These are phyloP conservation scores for Heritiera fomes DNA, from an alignment of 345 rosid genomes.

Conservation along the genomic window DNA sequence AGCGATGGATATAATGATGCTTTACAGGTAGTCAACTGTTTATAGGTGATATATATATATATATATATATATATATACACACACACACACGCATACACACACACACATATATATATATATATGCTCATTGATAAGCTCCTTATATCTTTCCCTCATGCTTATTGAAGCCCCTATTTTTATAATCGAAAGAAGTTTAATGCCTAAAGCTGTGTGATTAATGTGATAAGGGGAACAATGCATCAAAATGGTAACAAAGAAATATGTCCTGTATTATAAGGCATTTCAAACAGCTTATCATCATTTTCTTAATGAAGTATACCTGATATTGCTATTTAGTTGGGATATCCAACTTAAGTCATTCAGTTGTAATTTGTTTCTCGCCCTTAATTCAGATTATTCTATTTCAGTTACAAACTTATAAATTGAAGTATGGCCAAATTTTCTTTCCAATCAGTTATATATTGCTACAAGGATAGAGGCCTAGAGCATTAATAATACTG, in stretches of 20 bases:
- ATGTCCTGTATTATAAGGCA: background rate
- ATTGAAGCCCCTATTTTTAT: background rate
- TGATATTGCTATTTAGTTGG: conserved; percentile 9
- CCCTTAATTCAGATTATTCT: background rate
- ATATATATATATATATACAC: background rate
- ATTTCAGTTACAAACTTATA: background rate
- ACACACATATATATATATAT: background rate
- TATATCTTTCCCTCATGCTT: background rate
- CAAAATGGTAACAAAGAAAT: background rate
- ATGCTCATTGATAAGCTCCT: conserved; percentile 4
- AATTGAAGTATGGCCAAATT: background rate
- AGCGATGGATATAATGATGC: conserved; percentile 62
- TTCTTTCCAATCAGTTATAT: background rate
- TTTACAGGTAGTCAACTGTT: conserved; percentile 61
- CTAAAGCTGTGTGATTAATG: background rate
- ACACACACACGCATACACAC: too few species aligned
- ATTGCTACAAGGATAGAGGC: background rate
- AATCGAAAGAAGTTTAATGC: background rate
- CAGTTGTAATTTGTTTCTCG: background rate
- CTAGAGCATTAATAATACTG: background rate
- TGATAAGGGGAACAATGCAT: background rate
- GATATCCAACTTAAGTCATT: conserved; percentile 12
- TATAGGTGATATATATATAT: conserved; percentile 13
- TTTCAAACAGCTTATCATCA: too few species aligned
- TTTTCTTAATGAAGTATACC: too few species aligned